phyloP scores from a whole-genome alignment of 768 basidiomycete genomes.

The Strobilomyces echinocephalus region DNA sequence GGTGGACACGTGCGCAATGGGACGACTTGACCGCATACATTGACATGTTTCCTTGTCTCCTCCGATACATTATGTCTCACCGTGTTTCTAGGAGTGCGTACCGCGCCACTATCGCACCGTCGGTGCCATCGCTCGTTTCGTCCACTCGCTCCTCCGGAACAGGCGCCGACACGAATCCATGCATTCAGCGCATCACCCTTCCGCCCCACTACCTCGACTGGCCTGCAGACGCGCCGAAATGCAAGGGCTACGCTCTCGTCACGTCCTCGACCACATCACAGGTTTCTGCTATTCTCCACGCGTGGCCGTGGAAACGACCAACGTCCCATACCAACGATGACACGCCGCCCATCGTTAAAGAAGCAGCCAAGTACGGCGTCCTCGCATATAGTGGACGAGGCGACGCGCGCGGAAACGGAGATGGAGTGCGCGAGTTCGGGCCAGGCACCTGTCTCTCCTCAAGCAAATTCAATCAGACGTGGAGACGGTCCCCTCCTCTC shows the following conservation, averaged over 20 bases:
- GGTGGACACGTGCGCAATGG: slow-evolving; percentile 49
- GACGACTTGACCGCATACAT: slow-evolving; percentile 61
- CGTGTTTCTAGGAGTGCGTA: slow-evolving; percentile 57
- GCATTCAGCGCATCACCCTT: slow-evolving; percentile 50
- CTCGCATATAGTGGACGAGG: slow-evolving; percentile 55
- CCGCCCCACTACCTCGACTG: slow-evolving; percentile 64
- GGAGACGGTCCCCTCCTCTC: slow-evolving; percentile 25
- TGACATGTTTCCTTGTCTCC: slow-evolving; percentile 33
- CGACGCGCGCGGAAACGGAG: slow-evolving; percentile 22
- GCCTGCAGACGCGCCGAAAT: slow-evolving; percentile 48
- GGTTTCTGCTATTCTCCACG: slow-evolving; percentile 37
- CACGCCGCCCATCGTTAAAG: slow-evolving; percentile 20
- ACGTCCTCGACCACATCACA: slow-evolving; percentile 43
- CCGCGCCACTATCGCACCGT: slow-evolving; percentile 51
- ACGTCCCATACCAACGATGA: not conserved
- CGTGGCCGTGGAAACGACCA: slow-evolving; percentile 53
- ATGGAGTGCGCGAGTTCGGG: not conserved
- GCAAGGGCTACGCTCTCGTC: slow-evolving; percentile 75
- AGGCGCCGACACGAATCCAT: not conserved
- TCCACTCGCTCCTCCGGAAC: slow-evolving; percentile 28
- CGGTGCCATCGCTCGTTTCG: slow-evolving; percentile 46
- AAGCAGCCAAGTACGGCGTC: slow-evolving; percentile 55
- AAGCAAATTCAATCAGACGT: not conserved
- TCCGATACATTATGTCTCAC: not conserved
- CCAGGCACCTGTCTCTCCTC: not conserved